phyloP scores from a whole-genome alignment of 305 asterid genomes.

The Fraxinus paxiana region DNA sequence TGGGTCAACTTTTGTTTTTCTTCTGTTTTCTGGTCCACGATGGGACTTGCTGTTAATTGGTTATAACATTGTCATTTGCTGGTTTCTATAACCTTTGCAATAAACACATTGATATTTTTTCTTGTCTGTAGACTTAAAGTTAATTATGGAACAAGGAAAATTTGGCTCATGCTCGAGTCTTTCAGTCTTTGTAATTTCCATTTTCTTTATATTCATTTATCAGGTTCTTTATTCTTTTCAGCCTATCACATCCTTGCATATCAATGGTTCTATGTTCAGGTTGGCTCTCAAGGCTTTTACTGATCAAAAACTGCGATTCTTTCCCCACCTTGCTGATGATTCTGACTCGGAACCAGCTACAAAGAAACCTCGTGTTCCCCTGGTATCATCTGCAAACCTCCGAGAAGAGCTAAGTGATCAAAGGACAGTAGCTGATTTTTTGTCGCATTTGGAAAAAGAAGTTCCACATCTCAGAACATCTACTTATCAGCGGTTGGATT shows the following conservation, averaged over 20 bases:
- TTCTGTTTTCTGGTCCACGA: neutral
- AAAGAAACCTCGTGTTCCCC: constrained; percentile 56
- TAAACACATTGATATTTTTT: neutral
- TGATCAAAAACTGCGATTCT: constrained; percentile 79
- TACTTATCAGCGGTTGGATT: constrained; percentile 73
- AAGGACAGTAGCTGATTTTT: constrained; percentile 58
- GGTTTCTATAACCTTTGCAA: neutral
- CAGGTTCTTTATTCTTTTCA: neutral
- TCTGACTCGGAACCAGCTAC: constrained; percentile 47
- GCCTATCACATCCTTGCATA: neutral
- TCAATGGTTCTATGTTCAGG: constrained; percentile 38
- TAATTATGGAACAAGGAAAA: neutral
- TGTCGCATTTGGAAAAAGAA: constrained; percentile 63
- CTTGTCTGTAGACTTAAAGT: neutral
- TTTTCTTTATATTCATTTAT: neutral
- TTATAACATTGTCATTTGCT: neutral
- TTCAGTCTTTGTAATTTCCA: neutral
- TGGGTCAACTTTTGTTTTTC: neutral
- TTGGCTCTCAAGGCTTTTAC: constrained; percentile 93
- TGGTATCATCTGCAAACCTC: constrained; percentile 28
- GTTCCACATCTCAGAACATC: constrained; percentile 58
- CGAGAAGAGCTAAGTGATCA: constrained; percentile 53
- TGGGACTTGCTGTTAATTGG: neutral
- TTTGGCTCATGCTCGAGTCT: neutral
- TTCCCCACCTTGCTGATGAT: constrained; percentile 74